These are phyloP conservation scores for Trichosporon faecale DNA, from an alignment of 1,284 basidiomycete genomes.

Conservation along the genomic window DNA sequence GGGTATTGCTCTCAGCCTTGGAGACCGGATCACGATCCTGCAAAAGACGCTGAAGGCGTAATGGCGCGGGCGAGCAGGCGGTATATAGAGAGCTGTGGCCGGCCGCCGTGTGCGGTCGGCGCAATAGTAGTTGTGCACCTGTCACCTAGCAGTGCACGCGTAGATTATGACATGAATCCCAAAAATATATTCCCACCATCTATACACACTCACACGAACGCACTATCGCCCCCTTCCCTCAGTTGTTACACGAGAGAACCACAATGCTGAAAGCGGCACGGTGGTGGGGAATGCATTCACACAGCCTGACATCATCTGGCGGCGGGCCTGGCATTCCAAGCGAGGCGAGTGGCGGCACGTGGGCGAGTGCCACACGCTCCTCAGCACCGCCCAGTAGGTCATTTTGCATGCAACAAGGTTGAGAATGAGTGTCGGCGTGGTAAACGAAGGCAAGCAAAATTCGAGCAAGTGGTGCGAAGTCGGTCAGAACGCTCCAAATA, in stretches of 20 bases:
- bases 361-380: neutral
- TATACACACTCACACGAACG: neutral
- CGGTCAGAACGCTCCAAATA: neutral
- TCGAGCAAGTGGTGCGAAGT: neutral
- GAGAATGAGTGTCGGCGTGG: neutral
- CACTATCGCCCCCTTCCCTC: neutral
- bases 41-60: slow-evolving; percentile 33
- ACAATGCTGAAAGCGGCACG: neutral
- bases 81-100: slow-evolving; percentile 5
- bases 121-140: slow-evolving; percentile 2
- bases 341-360: neutral
- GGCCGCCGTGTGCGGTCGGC: neutral
- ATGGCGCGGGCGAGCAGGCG: neutral
- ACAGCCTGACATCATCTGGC: neutral
- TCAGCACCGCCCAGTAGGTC: neutral
- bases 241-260: neutral
- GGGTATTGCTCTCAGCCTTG: slow-evolving; percentile 88
- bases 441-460: neutral
- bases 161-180: slow-evolving; percentile 1
- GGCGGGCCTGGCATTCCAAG: neutral
- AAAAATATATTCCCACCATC: neutral
- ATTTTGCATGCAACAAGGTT: neutral
- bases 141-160: neutral
- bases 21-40: slow-evolving; percentile 68
- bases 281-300: neutral